These are phyloP conservation scores for Neurospora sp. DNA, from an alignment of 495 filamentous ascomycete species.

Conservation along the genomic window DNA sequence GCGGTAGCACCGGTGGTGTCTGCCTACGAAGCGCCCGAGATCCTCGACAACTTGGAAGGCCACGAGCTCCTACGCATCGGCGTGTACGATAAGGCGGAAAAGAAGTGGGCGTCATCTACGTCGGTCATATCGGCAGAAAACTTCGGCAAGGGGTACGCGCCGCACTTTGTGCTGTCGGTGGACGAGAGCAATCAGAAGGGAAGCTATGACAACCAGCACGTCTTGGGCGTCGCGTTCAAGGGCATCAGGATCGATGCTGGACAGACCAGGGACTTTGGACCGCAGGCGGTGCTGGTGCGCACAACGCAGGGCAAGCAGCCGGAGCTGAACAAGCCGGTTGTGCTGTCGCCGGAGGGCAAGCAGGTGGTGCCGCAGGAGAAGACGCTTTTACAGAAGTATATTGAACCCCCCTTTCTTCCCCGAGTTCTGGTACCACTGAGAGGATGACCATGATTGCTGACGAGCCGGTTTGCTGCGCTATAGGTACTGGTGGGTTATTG, in stretches of 20 bases:
- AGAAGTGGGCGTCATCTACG: conserved; percentile 37
- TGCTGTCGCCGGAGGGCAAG: conserved; percentile 52
- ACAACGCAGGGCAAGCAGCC: conserved; percentile 41
- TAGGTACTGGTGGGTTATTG: conserved; percentile 47
- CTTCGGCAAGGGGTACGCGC: conserved; percentile 44
- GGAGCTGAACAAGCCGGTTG: conserved; percentile 54
- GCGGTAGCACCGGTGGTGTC: conserved; percentile 22
- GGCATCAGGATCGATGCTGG: conserved; percentile 44
- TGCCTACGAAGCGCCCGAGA: conserved; percentile 39
- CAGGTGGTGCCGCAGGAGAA: conserved; percentile 50
- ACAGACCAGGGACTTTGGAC: conserved; percentile 45
- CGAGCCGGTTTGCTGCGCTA: conserved; percentile 5
- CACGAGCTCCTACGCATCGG: conserved; percentile 38
- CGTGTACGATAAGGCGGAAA: conserved; percentile 30
- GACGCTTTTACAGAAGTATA: conserved; percentile 61
- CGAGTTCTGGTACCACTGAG: conserved; percentile 14
- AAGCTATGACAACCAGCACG: conserved; percentile 10
- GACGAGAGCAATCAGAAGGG: conserved; percentile 18
- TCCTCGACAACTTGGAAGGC: conserved; percentile 20
- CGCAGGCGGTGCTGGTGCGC: conserved; percentile 41
- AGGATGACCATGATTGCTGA: background rate
- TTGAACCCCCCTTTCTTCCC: conserved; percentile 11
- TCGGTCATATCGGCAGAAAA: conserved; percentile 36
- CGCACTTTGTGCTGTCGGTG: conserved; percentile 37
- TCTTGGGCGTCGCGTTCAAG: conserved; percentile 30